Base-by-base conservation (phyloP, 2,329 filamentous ascomycete genomes). In the Calonectria pauciramosa region DNA sequence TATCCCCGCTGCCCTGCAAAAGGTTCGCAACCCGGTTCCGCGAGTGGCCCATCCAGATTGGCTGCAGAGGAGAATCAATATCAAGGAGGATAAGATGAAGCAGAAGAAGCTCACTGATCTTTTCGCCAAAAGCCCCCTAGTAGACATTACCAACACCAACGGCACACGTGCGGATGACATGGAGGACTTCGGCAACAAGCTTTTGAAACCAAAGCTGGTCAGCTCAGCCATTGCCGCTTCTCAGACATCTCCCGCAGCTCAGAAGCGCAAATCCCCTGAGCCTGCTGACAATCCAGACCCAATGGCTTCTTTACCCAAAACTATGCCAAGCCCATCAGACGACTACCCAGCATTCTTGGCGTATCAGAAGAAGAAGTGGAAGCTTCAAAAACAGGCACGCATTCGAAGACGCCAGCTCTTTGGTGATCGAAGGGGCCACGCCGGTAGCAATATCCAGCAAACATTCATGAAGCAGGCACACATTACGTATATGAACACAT, bases 291-390 rank as follows among this genome's bases (percentile, higher is more conserved):
- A 90, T 3, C 86, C 90, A 0, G 95, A 99, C 82, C 96, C 96
- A 0, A 97, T 95, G 84, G 93, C 95, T 34, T 91, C 91, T 30
- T 89, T 99, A 18, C 97, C 97, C 0, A 91, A 94, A 75, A 90
- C 91, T 52, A 97, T 98, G 94, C 96, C 97, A 1, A 91, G 91
- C 30, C 94, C 97, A 26, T 94, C 93, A 0, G 92, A 97, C 64
- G 94, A 99, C 84, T 99, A 99, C 79, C 88, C 92, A 23, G 95
- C 92, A 0, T 99, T 98, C 88, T 85, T 99, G 68, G 90, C 94
- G 82, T 99, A 99, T 82, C 97, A 99, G 83, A 99, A 99, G 86
- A 92, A 96, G 86, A 99, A 99, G 85, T 99, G 97, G 97, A 98
- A 96, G 87, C 94, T 99, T 47, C 97, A 99, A 83, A 98, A 96